Evolutionary conservation across 345 rosid species (phyloP).

Genomic region (Eucalyptus paniculata): DNA sequence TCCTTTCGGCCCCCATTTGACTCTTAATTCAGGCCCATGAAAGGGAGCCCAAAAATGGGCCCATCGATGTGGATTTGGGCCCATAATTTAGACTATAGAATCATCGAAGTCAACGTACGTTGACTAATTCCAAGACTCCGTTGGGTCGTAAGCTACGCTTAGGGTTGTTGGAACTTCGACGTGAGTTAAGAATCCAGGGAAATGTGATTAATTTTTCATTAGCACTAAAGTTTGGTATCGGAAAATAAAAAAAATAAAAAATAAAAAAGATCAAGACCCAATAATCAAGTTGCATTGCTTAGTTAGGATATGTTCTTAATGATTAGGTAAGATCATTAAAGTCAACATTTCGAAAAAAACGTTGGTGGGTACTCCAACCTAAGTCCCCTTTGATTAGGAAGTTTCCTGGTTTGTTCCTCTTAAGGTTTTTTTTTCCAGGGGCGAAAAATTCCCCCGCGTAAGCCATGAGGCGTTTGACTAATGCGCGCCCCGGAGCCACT

Average conservation of each 20-base stretch:
- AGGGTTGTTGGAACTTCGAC: neutral
- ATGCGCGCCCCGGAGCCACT: neutral
- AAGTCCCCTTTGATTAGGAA: too few relatives aligned
- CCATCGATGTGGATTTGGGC: neutral
- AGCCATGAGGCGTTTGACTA: neutral
- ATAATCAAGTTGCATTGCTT: too few relatives aligned
- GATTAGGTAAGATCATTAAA: too few relatives aligned
- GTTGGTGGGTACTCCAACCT: too few relatives aligned
- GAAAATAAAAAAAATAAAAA: neutral
- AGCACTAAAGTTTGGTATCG: neutral
- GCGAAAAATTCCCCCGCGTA: neutral
- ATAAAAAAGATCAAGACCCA: too few relatives aligned
- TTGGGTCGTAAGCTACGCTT: fast-evolving
- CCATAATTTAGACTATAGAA: neutral
- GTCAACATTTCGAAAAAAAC: too few relatives aligned
- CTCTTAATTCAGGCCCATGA: neutral
- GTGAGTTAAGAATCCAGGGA: neutral
- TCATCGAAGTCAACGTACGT: neutral
- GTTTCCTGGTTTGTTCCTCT: neutral
- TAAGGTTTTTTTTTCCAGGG: neutral
- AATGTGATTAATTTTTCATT: neutral
- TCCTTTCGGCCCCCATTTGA: neutral
- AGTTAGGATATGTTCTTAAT: too few relatives aligned
- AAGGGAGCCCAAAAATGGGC: neutral
- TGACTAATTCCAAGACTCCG: neutral